Evolutionary conservation across 192 early-diverging fungal species (phyloP), one percentile per base, ranked within the genome.

Genomic region (Entrophospora sp.): DNA sequence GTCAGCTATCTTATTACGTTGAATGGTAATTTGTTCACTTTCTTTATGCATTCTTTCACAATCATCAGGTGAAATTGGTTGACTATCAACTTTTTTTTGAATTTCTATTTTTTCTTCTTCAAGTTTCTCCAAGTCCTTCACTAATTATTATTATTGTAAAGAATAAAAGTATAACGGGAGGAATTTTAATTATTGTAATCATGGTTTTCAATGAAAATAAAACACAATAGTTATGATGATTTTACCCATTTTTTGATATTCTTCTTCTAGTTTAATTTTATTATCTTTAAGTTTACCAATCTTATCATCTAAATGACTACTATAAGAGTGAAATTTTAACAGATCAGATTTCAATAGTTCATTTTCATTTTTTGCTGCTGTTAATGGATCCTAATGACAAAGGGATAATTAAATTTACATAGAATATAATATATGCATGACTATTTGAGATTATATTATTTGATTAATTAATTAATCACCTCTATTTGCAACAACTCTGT

Each of bases 21-120:
- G 75, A 42, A 79, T 75, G 18, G 73, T 51, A 7, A 91, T 76
- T 72, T 85, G 82, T 52, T 89, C 88, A 34, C 84, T 76, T 72
- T 91, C 90, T 28, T 83, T 79, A 49, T 80, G 87, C 88, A 91
- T 91, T 20, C 88, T 79, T 61, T 91, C 90, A 27, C 90, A 84
- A 73, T 91, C 90, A 30, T 85, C 84, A 36, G 88, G 83, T 27
- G 82, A 85, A 34, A 91, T 85, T 67, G 87, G 84, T 71, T 91
- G 90, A 52, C 73, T 70, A 55, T 91, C 88, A 9, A 91, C 88
- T 10, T 78, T 76, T n/a, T 64, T 44, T 61, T 85, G 80, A 36
- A 89, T 74, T 45, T 76, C 70, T 2, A 52, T 71, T 66, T 80
- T 82, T 51, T 88, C 86, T 35, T 66, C 69, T 32, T 78, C 71